Conservation (phyloP, 371 early-diverging fungal species). For the Mycotypha africana region DNA sequence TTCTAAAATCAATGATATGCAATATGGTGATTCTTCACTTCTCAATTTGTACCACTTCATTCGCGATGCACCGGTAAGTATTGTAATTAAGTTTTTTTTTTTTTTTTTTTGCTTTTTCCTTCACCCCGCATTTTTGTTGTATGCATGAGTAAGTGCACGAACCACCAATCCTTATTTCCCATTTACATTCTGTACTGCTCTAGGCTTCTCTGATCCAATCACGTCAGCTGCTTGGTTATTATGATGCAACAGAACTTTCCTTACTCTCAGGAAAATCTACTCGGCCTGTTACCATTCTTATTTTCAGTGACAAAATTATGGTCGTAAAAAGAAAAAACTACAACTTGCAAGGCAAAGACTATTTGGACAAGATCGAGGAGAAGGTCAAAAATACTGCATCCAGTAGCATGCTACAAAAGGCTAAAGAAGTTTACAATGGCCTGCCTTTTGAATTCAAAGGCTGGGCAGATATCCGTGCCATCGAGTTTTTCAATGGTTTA, state of each 20-base stretch:
- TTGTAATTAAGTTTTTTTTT: not conserved
- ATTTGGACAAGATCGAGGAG: slow-evolving; percentile 15
- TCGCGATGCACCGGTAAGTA: slow-evolving; percentile 34
- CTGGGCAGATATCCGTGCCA: slow-evolving; percentile 38
- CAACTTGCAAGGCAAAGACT: slow-evolving; percentile 16
- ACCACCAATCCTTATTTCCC: not conserved
- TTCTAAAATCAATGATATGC: slow-evolving; percentile 12
- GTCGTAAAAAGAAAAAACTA: slow-evolving; percentile 29
- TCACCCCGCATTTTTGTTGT: no score
- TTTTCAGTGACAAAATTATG: slow-evolving; percentile 41
- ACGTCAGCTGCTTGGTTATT: slow-evolving; percentile 28
- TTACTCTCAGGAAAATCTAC: slow-evolving; percentile 18
- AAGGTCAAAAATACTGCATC: slow-evolving; percentile 11
- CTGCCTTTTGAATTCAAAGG: slow-evolving; percentile 35
- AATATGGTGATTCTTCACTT: slow-evolving; percentile 23
- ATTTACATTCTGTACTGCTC: no score
- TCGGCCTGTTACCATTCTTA: slow-evolving; percentile 34
- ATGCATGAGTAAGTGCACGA: no score
- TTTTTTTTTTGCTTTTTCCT: no score
- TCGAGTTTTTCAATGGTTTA: slow-evolving; percentile 38
- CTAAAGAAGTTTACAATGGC: slow-evolving; percentile 3
- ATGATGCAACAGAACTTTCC: slow-evolving; percentile 40
- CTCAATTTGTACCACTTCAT: slow-evolving; percentile 29
- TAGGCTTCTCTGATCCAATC: slow-evolving; percentile 24
- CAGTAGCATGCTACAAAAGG: slow-evolving; percentile 20